Evolutionary conservation across 2,329 filamentous ascomycete species (phyloP).

Genomic region (Hypoxylon sp.): DNA sequence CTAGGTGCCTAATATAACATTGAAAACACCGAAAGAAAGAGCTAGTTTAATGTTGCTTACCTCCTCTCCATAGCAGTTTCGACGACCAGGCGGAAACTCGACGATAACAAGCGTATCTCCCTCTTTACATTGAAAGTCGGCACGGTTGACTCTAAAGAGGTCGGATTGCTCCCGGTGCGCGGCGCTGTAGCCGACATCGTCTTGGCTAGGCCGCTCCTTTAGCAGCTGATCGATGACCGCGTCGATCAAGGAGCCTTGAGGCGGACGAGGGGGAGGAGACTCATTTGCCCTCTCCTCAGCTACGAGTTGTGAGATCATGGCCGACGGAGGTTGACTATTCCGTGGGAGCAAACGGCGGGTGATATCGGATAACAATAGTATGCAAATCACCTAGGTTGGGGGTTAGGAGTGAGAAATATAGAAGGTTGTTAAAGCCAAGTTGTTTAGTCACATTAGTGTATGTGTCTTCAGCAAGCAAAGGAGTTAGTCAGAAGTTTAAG

Average conservation of each 20-base stretch:
- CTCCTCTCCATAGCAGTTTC: constrained; percentile 18
- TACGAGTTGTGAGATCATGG: background rate
- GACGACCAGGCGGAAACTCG: constrained; percentile 47
- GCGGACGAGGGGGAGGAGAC: background rate
- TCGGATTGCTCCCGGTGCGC: constrained; percentile 27
- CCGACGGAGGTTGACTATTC: background rate
- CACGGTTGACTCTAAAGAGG: constrained; percentile 12
- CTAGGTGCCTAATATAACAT: no score
- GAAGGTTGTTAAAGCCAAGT: background rate
- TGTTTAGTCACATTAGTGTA: background rate
- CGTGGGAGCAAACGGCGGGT: background rate
- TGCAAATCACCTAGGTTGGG: no score
- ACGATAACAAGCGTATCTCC: constrained; percentile 62
- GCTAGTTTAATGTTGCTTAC: constrained; percentile 17
- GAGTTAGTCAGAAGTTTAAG: background rate
- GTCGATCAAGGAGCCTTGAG: constrained; percentile 22
- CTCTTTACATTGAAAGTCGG: constrained; percentile 2
- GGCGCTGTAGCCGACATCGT: constrained; percentile 7
- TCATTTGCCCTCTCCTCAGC: background rate
- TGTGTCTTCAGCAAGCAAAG: background rate
- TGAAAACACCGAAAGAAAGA: background rate
- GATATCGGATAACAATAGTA: background rate
- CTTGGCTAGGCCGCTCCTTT: constrained; percentile 23
- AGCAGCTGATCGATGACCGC: constrained; percentile 27
- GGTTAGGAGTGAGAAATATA: no score